Base-by-base conservation (phyloP, 345 rosid species). In the Combretum micranthum region DNA sequence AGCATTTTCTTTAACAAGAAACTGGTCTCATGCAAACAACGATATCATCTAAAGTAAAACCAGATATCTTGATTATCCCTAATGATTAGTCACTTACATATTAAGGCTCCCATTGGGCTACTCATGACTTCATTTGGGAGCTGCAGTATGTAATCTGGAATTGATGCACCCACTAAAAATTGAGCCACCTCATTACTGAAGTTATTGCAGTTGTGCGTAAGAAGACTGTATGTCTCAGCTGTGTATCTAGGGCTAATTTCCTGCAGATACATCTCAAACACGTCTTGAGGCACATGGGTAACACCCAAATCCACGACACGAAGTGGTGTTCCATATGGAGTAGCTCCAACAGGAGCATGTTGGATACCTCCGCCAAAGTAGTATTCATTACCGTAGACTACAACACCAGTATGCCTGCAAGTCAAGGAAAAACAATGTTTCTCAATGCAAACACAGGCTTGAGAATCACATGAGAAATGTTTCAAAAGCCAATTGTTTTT, bases 311-410 rank as follows among this genome's bases (percentile, higher is more conserved):
- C 90, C 12, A 89, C 61, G 0, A 75, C 88, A 52, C 82, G 84
- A 6, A 85, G 15, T 1, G 97, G 96, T 44, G 55, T 69, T 32
- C 99, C 99, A 59, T 93, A 89, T 0, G 81, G 95, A 42, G 99
- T 83, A 18, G 68, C 68, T 65, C 97, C 97, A 57, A 72, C 81
- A 22, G 77, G 64, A 9, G 71, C 48, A 46, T 77, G 80, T 20
- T 90, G 99, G 56, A 93, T 93, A 12, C 99, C 99, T 69, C 90
- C 90, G 20, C 97, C 95, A 64, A 93, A 87, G 61, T 59, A 93
- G 64, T 90, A 93, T 59, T 93, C 99, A 8, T 61, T 77, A 19
- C 92, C 97, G 53, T 87, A 90, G 20, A 87, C 90, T 52, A 83
- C 88, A 16, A 93, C 57, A 9, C 97, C 97, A 4, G 99, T 90